A percentile compares a stretch with the other conserved stretches of the same genome.
phyloP scores from a whole-genome alignment of 371 early-diverging fungal genomes.

The Rhizopus arrhizus region DNA sequence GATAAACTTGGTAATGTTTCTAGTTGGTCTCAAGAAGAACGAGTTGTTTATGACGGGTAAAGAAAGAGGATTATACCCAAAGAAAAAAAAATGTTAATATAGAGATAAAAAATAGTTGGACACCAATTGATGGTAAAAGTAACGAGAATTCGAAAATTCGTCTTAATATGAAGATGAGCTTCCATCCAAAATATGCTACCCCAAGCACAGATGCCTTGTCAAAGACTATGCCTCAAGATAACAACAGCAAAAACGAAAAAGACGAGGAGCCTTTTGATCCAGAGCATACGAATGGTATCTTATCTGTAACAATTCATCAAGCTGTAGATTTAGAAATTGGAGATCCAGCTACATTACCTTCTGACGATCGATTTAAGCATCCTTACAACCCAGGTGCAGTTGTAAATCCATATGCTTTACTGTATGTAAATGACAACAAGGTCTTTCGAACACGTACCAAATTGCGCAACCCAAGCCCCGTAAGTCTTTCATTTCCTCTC shows the following conservation, averaged over 20 bases:
- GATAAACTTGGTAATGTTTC: conserved; percentile 41
- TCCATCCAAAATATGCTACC: conserved; percentile 49
- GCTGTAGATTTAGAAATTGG: conserved; percentile 45
- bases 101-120: conserved; percentile 29
- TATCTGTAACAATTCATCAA: conserved; percentile 37
- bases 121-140: conserved; percentile 42
- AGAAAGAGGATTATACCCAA: neutral
- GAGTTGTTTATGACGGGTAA: conserved; percentile 45
- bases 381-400: conserved; percentile 40
- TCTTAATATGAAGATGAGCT: conserved; percentile 42
- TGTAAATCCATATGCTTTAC: conserved; percentile 43
- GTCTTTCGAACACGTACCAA: conserved; percentile 40
- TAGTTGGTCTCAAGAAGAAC: conserved; percentile 39
- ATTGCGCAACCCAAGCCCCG: conserved; percentile 44
- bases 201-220: conserved; percentile 22
- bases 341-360: conserved; percentile 31
- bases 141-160: conserved; percentile 33
- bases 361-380: conserved; percentile 36
- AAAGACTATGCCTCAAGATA: conserved; percentile 10
- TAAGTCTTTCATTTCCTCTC: conserved; percentile 13
- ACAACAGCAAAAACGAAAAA: conserved; percentile 13
- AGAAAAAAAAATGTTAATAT: neutral
- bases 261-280: conserved; percentile 23
- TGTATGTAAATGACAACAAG: conserved; percentile 47
- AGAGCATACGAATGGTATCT: conserved; percentile 36